Evolutionary conservation across 164 flowering plant species (phyloP).

Genomic region (Cinnamomum micranthum): DNA sequence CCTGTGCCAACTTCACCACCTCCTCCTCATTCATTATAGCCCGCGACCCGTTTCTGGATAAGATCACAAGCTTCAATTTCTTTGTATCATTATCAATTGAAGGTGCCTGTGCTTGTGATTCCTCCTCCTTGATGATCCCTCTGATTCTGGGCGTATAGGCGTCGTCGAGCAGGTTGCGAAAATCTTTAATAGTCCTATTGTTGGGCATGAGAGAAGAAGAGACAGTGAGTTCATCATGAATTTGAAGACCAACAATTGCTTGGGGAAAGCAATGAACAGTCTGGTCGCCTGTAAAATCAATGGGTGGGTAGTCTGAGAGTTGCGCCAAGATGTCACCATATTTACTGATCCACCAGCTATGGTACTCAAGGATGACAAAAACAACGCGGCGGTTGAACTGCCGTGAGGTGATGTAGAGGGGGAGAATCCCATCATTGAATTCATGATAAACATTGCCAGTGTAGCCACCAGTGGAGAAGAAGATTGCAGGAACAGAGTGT

Average conservation of each 20-base stretch:
- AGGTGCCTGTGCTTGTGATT: slow-evolving; percentile 16
- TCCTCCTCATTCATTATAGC: slow-evolving; percentile 57
- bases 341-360: slow-evolving; percentile 79
- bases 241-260: slow-evolving; percentile 69
- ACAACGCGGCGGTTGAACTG: slow-evolving; percentile 66
- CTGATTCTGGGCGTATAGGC: slow-evolving; percentile 67
- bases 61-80: slow-evolving; percentile 65
- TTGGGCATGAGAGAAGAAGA: slow-evolving; percentile 48
- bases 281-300: slow-evolving; percentile 52
- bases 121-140: slow-evolving; percentile 54
- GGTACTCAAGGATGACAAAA: slow-evolving; percentile 82
- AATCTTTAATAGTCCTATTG: slow-evolving; percentile 54
- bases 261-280: slow-evolving; percentile 79
- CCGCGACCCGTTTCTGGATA: slow-evolving; percentile 75
- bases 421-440: slow-evolving; percentile 88
- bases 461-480: slow-evolving; percentile 92
- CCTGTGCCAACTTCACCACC: slow-evolving; percentile 59
- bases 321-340: slow-evolving; percentile 60
- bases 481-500: slow-evolving; percentile 76
- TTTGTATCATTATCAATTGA: slow-evolving; percentile 27
- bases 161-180: slow-evolving; percentile 51
- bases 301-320: slow-evolving; percentile 63
- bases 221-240: slow-evolving; percentile 83
- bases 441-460: slow-evolving; percentile 96
- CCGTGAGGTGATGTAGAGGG: slow-evolving; percentile 81